Base-by-base conservation (phyloP, 2,329 filamentous ascomycete species). In the Cladosporium sp. region DNA sequence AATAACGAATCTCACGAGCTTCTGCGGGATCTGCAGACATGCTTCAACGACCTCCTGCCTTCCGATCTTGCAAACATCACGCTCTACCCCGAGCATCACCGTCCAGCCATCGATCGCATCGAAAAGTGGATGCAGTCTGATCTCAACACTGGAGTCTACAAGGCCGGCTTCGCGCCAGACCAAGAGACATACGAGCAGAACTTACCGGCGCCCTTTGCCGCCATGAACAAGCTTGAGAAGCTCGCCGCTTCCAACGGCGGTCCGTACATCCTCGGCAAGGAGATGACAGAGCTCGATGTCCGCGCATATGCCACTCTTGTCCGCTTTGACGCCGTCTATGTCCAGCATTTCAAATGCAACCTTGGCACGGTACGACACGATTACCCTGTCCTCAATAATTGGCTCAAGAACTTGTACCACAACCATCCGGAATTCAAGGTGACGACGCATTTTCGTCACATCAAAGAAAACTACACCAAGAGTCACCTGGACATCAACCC, bases 401-500 rank as follows among this genome's bases (percentile, higher is more conserved):
- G 80, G 79, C 56, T 85, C 56, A 80, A 76, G 65, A 72, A 73
- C 29, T 60, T 83, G 61, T 84, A 83, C 66, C 82, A 77, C 73
- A 75, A 78, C 52, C 60, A 64, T 27, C 71, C 78, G 1, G 79
- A 74, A 0, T 82, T 81, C 54, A 73, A 64, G 51, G 77, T 80
- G 57, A 82, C 78, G 13, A 86, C 83, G 0, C 71, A 86, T 54
- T 86, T 86, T 56, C 76, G 68, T 54, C 83, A 86, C 59, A 86
- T 86, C 62, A 86, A 86, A 66, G 83, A 86, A 63, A 85, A 83
- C 55, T 80, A 80, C 54, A 79, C 80, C 11, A 85, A 84, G 66
- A 80, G 75, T 50, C 80, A 84, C 58, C 58, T 57, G 3, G 76
- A 78, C 53, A 77, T 85, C 53, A 85, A 85, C 56, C 82, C 81